Evolutionary conservation across 768 basidiomycete species (phyloP).

Genomic region (Tricholoma hemisulphureum): DNA sequence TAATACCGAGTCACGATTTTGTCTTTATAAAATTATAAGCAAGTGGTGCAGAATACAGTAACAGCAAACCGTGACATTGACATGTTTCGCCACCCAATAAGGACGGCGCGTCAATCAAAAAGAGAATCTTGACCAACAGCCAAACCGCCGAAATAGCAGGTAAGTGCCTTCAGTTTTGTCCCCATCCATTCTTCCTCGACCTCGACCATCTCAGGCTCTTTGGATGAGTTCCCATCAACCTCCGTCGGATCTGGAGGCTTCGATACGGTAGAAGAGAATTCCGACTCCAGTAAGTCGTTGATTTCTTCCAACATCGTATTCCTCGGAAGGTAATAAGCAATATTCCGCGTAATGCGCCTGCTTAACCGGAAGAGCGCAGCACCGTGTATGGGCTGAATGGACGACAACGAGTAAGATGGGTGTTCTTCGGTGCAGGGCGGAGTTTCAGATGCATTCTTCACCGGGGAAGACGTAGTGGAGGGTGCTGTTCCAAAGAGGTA

Average conservation of each 20-base stretch:
- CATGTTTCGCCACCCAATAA: too few species aligned
- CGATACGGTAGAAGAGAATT: not conserved
- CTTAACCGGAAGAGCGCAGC: conserved; percentile 76
- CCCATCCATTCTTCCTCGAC: conserved; percentile 98
- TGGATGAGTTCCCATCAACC: conserved; percentile 7
- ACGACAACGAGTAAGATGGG: conserved; percentile 65
- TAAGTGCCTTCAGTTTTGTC: conserved; percentile 87
- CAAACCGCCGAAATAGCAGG: conserved; percentile 91
- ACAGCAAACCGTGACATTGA: too few species aligned
- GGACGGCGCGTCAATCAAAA: too few species aligned
- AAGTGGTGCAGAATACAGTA: too few species aligned
- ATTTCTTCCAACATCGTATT: conserved; percentile 78
- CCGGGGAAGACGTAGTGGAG: conserved; percentile 7
- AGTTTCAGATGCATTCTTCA: not conserved
- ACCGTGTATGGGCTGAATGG: conserved; percentile 80
- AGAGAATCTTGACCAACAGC: conserved; percentile 63
- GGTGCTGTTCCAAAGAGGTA: conserved; percentile 48
- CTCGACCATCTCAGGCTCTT: conserved; percentile 62
- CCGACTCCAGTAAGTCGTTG: conserved; percentile 32
- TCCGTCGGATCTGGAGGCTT: not conserved
- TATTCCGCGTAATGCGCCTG: conserved; percentile 68
- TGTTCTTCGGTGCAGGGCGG: conserved; percentile 28
- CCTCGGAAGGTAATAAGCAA: conserved; percentile 88
- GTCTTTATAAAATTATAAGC: too few species aligned
- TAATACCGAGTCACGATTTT: too few species aligned